Evolutionary conservation across 2,329 filamentous ascomycete genomes (phyloP).

Genomic region (Claviceps humidiphila): DNA sequence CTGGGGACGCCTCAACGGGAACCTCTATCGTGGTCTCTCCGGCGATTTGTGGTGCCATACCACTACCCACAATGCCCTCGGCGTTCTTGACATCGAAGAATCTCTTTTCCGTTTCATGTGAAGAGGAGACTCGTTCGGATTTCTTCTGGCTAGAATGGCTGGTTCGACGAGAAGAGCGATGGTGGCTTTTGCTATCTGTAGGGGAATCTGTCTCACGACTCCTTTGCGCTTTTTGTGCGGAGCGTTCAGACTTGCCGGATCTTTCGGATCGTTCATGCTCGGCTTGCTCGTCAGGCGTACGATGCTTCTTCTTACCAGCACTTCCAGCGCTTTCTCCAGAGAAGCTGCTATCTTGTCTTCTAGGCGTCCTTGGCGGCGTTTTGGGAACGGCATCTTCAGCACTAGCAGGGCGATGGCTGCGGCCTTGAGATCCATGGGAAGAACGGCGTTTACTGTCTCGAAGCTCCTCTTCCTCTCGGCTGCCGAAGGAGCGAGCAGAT

Average conservation of each 20-base stretch:
- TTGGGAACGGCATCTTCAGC: constrained; percentile 20
- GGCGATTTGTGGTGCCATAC: constrained; percentile 11
- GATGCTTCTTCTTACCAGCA: constrained; percentile 19
- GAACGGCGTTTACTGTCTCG: constrained; percentile 18
- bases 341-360: constrained; percentile 32
- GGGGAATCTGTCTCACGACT: constrained; percentile 22
- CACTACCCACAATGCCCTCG: constrained; percentile 19
- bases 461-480: constrained; percentile 19
- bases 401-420: constrained; percentile 26
- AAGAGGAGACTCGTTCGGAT: constrained; percentile 16
- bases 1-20: not conserved
- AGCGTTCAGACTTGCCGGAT: constrained; percentile 6
- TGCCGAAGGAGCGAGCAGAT: constrained; percentile 17
- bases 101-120: constrained; percentile 21
- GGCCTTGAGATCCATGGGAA: constrained; percentile 14
- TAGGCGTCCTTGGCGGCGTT: constrained; percentile 26
- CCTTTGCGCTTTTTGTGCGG: constrained; percentile 11
- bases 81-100: constrained; percentile 29
- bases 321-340: constrained; percentile 27
- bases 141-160: constrained; percentile 24
- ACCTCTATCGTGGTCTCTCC: constrained; percentile 10
- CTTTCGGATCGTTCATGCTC: constrained; percentile 30
- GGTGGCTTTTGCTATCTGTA: constrained; percentile 14
- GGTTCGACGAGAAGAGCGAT: constrained; percentile 28
- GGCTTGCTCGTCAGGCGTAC: constrained; percentile 36